These are phyloP conservation scores for Galerina sulciceps DNA, from an alignment of 768 basidiomycete genomes.

Conservation along the genomic window DNA sequence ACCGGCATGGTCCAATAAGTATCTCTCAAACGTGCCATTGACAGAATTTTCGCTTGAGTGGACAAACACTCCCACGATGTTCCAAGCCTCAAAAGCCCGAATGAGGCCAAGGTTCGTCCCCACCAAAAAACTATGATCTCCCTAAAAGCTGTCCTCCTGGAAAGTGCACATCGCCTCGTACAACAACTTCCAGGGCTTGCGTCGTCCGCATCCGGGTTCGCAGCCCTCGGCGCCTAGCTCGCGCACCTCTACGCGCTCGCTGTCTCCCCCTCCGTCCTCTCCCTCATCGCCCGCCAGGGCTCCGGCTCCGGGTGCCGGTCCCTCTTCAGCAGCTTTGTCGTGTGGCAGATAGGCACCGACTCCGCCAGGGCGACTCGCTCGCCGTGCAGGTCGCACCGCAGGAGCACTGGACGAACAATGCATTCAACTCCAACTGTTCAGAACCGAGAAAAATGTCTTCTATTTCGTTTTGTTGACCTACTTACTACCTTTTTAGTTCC, in stretches of 20 bases:
- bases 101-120: slow-evolving; percentile 63
- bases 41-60: no score
- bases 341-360: slow-evolving; percentile 81
- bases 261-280: slow-evolving; percentile 78
- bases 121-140: neutral
- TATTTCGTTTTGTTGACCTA: no score
- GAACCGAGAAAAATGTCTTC: no score
- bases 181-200: slow-evolving; percentile 99
- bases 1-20: no score
- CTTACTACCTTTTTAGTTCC: no score
- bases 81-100: slow-evolving; percentile 55
- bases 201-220: slow-evolving; percentile 96
- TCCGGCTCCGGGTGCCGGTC: slow-evolving; percentile 98
- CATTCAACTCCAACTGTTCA: no score
- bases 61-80: no score
- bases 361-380: slow-evolving; percentile 82
- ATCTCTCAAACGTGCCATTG: no score
- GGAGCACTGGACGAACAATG: slow-evolving; percentile 81
- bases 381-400: slow-evolving; percentile 87
- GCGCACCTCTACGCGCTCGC: slow-evolving; percentile 86
- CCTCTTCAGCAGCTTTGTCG: slow-evolving; percentile 96
- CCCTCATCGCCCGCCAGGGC: slow-evolving; percentile 94
- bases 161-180: slow-evolving; percentile 88
- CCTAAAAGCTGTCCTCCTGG: slow-evolving; percentile 72
- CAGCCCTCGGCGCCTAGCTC: slow-evolving; percentile 90